Evolutionary conservation across 2,329 filamentous ascomycete genomes (phyloP), one percentile per base, ranked within the genome.

Genomic region (Fusarium sp.): DNA sequence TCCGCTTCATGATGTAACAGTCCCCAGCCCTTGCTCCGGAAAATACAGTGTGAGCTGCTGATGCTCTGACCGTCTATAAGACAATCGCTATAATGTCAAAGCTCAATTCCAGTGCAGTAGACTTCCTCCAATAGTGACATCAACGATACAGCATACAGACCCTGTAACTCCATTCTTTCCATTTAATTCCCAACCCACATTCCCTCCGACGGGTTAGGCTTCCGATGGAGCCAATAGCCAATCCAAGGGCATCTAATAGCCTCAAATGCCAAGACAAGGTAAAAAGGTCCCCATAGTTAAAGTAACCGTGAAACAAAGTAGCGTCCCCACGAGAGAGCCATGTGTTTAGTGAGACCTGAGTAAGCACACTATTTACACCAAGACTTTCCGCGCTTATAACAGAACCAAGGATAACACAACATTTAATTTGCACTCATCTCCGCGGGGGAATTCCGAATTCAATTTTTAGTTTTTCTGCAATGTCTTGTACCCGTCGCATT

Each of bases 331-430:
- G 48, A 58, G 28, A 34, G n/a, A 37, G 8, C 52, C 52, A 49
- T 54, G 51, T 50, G 43, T 50, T 56, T 56, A 56, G 53, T 56
- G 53, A 56, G 53, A 56, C 23, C 43, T 56, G 53, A 56, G 53
- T 56, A 56, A 56, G 53, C 53, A 42, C 18, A 26, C 49, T 23
- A 42, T 52, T 52, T 52, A 52, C 49, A 52, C 13, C 23, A 18
- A 41, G 18, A 19, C n/a, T n/a, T 25, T 52, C 19, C 41, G 41
- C 41, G 19, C 41, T 43, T 21, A 52, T 37, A 7, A 7, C n/a
- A 49, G 16, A 41, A 26, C 10, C 23, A 41, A 26, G 23, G 23
- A 41, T 41, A 25, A 26, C 18, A 19, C 23, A 41, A 16, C 23
- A 25, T 51, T n/a, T 26, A 41, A 51, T 41, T 19, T 2, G 23